These are phyloP conservation scores for Pisolithus thermaeus DNA, from an alignment of 1,284 basidiomycete species.

Conservation along the genomic window DNA sequence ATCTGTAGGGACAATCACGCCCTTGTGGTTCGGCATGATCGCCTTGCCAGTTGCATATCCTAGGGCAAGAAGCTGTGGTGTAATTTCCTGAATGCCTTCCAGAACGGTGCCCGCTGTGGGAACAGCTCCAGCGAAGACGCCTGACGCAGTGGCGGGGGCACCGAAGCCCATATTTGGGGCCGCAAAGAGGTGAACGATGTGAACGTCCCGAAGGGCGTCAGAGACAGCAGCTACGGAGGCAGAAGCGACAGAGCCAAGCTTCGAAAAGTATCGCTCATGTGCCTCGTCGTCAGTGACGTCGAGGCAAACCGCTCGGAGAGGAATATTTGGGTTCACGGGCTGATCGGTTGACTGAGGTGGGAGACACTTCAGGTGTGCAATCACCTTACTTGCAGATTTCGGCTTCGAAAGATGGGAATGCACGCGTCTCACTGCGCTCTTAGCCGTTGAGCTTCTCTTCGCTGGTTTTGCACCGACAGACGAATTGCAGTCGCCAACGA, in stretches of 20 bases:
- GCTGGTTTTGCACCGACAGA: slow-evolving; percentile 22
- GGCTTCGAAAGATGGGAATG: slow-evolving; percentile 64
- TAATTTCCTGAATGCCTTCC: slow-evolving; percentile 61
- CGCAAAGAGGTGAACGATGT: slow-evolving; percentile 50
- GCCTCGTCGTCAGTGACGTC: slow-evolving; percentile 55
- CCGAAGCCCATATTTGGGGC: slow-evolving; percentile 58
- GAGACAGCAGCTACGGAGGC: slow-evolving; percentile 48
- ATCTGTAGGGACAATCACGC: slow-evolving; percentile 66
- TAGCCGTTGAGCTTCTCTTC: slow-evolving; percentile 37
- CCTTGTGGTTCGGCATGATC: slow-evolving; percentile 63
- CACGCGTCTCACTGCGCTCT: slow-evolving; percentile 55
- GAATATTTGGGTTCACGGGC: slow-evolving; percentile 25
- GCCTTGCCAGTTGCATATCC: slow-evolving; percentile 69
- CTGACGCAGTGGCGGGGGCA: slow-evolving; percentile 46
- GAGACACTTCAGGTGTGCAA: slow-evolving; percentile 58
- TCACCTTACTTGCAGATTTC: slow-evolving; percentile 63
- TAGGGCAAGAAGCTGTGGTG: slow-evolving; percentile 69
- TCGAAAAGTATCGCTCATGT: slow-evolving; percentile 49
- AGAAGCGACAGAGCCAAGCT: slow-evolving; percentile 38
- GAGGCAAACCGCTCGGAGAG: slow-evolving; percentile 75
- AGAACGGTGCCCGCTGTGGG: slow-evolving; percentile 69
- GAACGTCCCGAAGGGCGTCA: slow-evolving; percentile 48
- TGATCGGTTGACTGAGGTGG: slow-evolving; percentile 24
- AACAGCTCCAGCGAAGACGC: slow-evolving; percentile 64
- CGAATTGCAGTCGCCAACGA: slow-evolving; percentile 48